Percentiles rank a stretch among this genome's conserved stretches.
These are phyloP conservation scores for Magnolia officinalis DNA, from an alignment of 164 flowering plant species.

Conservation along the genomic window DNA sequence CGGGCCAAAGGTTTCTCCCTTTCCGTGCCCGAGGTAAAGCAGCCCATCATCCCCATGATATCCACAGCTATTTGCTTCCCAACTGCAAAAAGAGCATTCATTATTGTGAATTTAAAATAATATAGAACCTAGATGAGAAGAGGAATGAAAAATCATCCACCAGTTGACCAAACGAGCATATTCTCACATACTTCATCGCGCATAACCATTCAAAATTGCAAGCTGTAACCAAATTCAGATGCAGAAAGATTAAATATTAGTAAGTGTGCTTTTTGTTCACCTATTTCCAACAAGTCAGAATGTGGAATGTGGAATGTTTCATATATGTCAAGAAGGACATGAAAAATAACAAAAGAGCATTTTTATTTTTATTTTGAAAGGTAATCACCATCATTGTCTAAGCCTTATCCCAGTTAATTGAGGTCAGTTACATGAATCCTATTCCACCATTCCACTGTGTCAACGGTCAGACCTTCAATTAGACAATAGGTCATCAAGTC, in stretches of 20 bases:
- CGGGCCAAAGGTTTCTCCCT: slow-evolving; percentile 90
- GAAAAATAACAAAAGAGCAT: background rate
- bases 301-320: background rate
- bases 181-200: background rate
- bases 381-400: too few species aligned
- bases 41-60: slow-evolving; percentile 98
- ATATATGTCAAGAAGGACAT: background rate
- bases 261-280: background rate
- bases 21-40: slow-evolving; percentile 87
- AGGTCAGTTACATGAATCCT: too few species aligned
- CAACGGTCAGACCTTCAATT: too few species aligned
- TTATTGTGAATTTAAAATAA: background rate
- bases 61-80: slow-evolving; percentile 94
- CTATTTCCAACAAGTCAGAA: background rate
- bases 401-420: too few species aligned
- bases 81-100: slow-evolving; percentile 36
- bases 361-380: too few species aligned
- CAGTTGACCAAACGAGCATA: background rate
- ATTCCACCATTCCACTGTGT: too few species aligned
- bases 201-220: background rate
- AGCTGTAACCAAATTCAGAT: background rate
- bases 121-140: background rate
- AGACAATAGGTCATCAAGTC: too few species aligned
- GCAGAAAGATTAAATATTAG: background rate
- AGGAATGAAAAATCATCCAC: background rate